Conservation (phyloP, 2,329 filamentous ascomycete species). For the Chrysosporium queenslandicum region DNA sequence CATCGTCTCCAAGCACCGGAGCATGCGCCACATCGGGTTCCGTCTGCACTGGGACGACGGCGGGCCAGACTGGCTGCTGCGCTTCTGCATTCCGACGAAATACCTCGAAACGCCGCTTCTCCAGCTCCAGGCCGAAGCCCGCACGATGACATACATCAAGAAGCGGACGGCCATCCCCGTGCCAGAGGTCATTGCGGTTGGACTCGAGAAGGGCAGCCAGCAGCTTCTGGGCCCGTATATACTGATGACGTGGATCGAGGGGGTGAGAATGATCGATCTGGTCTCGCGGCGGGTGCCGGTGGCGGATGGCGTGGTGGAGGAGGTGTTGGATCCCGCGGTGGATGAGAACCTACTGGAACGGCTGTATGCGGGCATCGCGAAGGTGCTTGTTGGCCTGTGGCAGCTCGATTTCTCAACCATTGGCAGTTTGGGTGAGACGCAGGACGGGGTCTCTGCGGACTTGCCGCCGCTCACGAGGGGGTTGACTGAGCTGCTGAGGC, state of each 20-base stretch:
- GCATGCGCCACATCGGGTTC: not conserved
- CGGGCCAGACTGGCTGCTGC: constrained; percentile 5
- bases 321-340: not conserved
- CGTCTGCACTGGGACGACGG: constrained; percentile 7
- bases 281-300: not conserved
- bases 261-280: not conserved
- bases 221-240: constrained; percentile 5
- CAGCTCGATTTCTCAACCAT: constrained; percentile 2
- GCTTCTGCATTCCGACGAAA: constrained; percentile 4
- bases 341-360: not conserved
- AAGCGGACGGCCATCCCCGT: constrained; percentile 6
- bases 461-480: no score
- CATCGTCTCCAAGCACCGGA: not conserved
- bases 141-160: not conserved
- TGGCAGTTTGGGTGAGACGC: no score
- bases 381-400: constrained; percentile 1
- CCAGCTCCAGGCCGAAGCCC: constrained; percentile 1
- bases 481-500: not conserved
- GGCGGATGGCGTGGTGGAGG: not conserved
- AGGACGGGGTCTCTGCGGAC: no score
- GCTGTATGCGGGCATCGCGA: constrained; percentile 2
- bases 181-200: constrained; percentile 4
- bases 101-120: not conserved
- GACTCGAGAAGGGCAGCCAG: not conserved
- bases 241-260: constrained; percentile 9